Evolutionary conservation across 1,284 basidiomycete species (phyloP), one percentile per base, ranked within the genome.

Genomic region (Austroboletus novae-zelandiae): DNA sequence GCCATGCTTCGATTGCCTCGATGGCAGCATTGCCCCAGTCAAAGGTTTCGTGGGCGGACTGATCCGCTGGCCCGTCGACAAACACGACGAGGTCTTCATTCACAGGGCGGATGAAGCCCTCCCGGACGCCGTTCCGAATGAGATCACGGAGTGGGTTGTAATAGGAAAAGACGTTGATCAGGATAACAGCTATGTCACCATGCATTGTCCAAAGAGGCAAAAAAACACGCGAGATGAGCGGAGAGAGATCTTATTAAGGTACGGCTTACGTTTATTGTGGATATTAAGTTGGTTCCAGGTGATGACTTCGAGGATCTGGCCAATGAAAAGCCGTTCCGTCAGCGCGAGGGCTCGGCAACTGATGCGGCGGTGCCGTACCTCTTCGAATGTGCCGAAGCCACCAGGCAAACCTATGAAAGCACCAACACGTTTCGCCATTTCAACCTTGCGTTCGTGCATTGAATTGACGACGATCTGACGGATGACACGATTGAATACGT

Each of bases 241-340:
- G 7, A 44, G 18, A 20, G 15, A 9, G 30, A 17, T 31, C 13
- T 44, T 27, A 50, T 58, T 29, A 45, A 47, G 47, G 52, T 5
- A 56, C 45, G 25, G 62, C 80, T 54, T 62, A 90, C 89, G 90
- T 73, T 93, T 93, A 46, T 79, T 75, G 66, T 96, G 94, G 52
- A 97, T 93, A 18, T 91, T 91, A 15, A 97, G 72, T 66, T 95
- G 90, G 9, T 84, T 86, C 94, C 94, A 98, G 3, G 94, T 95
- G 36, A 87, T 80, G 57, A 91, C 94, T 70, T 97, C 94, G 44
- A 97, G 71, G 23, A 94, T 74, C 87, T 91, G 56, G 5, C 20
- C 35, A 47, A 49, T 47, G 29, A 23, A 18, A 45, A 39, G 20
- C 43, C 27, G 18, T 27, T 37, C 42, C 40, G 48, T 62, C 9